These are phyloP conservation scores for Magnaporthiopsis rhizophila DNA, from an alignment of 2,329 filamentous ascomycete species.

Conservation along the genomic window DNA sequence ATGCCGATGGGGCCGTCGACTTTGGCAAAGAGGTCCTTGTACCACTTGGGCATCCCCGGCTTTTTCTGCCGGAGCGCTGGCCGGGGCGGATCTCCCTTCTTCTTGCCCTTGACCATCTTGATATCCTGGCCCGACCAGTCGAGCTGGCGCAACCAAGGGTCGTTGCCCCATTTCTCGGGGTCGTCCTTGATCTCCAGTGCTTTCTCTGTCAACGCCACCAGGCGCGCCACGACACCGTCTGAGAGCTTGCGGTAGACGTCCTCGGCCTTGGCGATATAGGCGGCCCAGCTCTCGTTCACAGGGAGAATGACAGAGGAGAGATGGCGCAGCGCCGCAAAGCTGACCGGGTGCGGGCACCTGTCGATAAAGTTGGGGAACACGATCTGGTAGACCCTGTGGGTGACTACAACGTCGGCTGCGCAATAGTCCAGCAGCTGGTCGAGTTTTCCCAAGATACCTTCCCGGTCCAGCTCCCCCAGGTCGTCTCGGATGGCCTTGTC, in stretches of 20 bases:
- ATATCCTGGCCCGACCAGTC: slow-evolving; percentile 95
- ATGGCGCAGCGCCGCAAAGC: slow-evolving; percentile 87
- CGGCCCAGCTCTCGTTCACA: slow-evolving; percentile 79
- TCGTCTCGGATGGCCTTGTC: slow-evolving; percentile 83
- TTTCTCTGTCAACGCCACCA: slow-evolving; percentile 66
- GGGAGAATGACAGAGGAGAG: slow-evolving; percentile 91
- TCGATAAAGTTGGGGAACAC: slow-evolving; percentile 86
- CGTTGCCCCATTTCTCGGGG: slow-evolving; percentile 60
- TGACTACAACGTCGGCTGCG: slow-evolving; percentile 86
- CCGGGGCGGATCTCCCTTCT: slow-evolving; percentile 70
- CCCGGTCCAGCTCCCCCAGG: slow-evolving; percentile 73
- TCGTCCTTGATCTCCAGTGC: slow-evolving; percentile 68
- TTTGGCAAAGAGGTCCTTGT: slow-evolving; percentile 77
- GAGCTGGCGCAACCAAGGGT: slow-evolving; percentile 88
- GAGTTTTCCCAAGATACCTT: slow-evolving; percentile 61
- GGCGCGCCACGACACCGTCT: slow-evolving; percentile 66
- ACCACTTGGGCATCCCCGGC: slow-evolving; percentile 93
- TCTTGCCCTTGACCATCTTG: slow-evolving; percentile 85
- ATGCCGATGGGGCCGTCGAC: slow-evolving; percentile 62
- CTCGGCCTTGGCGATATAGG: slow-evolving; percentile 78
- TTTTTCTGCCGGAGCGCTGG: slow-evolving; percentile 81
- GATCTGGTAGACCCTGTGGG: slow-evolving; percentile 87
- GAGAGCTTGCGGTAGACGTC: slow-evolving; percentile 72
- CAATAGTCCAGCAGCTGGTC: slow-evolving; percentile 89
- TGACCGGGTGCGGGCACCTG: slow-evolving; percentile 92